These are phyloP conservation scores for Phytophthora pinifolia DNA, from an alignment of 352 stramenopile genomes.

Conservation along the genomic window DNA sequence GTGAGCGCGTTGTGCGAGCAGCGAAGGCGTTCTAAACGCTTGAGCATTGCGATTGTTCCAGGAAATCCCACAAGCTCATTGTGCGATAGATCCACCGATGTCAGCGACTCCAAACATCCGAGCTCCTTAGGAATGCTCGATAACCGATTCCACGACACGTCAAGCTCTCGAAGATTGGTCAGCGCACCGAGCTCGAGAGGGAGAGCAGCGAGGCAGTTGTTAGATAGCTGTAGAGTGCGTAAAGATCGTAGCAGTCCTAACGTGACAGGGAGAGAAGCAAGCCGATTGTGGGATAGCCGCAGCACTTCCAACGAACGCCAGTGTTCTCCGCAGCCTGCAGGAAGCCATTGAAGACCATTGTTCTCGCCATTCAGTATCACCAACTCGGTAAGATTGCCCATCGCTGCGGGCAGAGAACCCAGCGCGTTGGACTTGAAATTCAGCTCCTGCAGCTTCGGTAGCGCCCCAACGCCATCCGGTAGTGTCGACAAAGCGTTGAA, in stretches of 20 bases:
- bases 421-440: constrained; percentile 45
- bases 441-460: constrained; percentile 46
- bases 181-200: constrained; percentile 58
- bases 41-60: constrained; percentile 47
- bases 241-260: constrained; percentile 44
- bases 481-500: constrained; percentile 48
- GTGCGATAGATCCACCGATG: constrained; percentile 43
- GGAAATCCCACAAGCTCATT: constrained; percentile 56
- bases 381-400: constrained; percentile 34
- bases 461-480: constrained; percentile 37
- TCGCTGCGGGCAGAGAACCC: constrained; percentile 23
- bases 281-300: constrained; percentile 45
- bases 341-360: constrained; percentile 43
- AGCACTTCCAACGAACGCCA: constrained; percentile 36
- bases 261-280: constrained; percentile 40
- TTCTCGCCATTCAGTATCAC: constrained; percentile 38
- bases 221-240: constrained; percentile 34
- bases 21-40: constrained; percentile 36
- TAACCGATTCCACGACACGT: constrained; percentile 68
- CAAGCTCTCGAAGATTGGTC: constrained; percentile 44
- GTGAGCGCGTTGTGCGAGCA: constrained; percentile 57
- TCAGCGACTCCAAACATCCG: constrained; percentile 47
- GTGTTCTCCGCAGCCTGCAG: constrained; percentile 26
- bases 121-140: constrained; percentile 55
- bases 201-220: constrained; percentile 43